phyloP scores from a whole-genome alignment of 495 filamentous ascomycete species.

The Umbilicaria muhlenbergii region DNA sequence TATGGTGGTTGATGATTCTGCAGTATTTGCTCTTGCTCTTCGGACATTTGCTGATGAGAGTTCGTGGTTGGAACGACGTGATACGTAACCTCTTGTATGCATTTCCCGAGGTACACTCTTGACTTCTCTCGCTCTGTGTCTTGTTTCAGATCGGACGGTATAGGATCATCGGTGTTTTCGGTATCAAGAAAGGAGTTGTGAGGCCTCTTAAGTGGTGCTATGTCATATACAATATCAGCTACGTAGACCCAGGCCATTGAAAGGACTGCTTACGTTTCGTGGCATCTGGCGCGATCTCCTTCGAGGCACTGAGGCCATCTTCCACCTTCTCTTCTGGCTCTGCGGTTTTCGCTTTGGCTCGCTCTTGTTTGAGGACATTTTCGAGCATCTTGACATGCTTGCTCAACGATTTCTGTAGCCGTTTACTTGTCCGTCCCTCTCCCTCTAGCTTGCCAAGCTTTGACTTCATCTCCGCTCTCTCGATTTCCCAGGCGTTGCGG shows the following conservation, averaged over 20 bases:
- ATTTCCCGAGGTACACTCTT: constrained; percentile 35
- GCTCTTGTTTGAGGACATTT: constrained; percentile 68
- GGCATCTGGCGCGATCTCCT: constrained; percentile 28
- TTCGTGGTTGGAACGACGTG: constrained; percentile 36
- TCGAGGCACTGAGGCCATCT: constrained; percentile 22
- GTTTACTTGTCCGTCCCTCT: constrained; percentile 67
- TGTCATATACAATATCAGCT: constrained; percentile 11
- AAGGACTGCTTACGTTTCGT: constrained; percentile 16
- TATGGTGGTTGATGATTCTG: constrained; percentile 29
- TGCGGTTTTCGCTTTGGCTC: constrained; percentile 31
- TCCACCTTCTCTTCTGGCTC: constrained; percentile 33
- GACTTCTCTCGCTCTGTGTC: constrained; percentile 37
- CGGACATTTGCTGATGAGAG: constrained; percentile 20
- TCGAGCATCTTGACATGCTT: constrained; percentile 88
- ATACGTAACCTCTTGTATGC: constrained; percentile 37
- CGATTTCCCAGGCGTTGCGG: constrained; percentile 97
- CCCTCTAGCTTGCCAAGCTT: constrained; percentile 93
- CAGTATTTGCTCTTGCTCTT: constrained; percentile 25
- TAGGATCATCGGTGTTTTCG: constrained; percentile 35
- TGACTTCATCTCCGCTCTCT: constrained; percentile 97
- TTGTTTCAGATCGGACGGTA: constrained; percentile 40
- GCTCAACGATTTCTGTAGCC: constrained; percentile 69
- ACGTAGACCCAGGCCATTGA: neutral
- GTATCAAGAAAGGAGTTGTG: constrained; percentile 26
- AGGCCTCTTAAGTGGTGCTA: constrained; percentile 21